Evolutionary conservation across 768 basidiomycete species (phyloP).

Genomic region (Tephrocybe sp.): DNA sequence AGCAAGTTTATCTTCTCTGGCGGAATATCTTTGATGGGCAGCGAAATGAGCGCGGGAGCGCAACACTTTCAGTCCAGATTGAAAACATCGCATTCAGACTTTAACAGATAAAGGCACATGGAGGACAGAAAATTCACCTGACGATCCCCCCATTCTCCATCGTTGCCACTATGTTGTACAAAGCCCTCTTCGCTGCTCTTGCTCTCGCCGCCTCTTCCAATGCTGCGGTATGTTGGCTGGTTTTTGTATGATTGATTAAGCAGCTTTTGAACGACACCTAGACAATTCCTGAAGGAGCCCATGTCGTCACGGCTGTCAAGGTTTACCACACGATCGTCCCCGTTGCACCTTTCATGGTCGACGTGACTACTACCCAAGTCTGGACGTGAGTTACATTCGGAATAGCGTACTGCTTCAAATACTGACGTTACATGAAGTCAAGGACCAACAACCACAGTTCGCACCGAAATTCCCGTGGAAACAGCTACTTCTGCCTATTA

Average conservation of each 20-base stretch:
- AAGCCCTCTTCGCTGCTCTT: not conserved
- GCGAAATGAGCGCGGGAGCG: too few species aligned
- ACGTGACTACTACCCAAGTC: conserved; percentile 14
- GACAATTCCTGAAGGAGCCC: not conserved
- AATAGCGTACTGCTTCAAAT: not conserved
- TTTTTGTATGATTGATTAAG: not conserved
- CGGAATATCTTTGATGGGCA: too few species aligned
- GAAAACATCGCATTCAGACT: too few species aligned
- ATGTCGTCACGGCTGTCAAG: conserved; percentile 16
- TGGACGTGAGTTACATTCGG: conserved; percentile 20
- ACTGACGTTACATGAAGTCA: not conserved
- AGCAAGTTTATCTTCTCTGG: too few species aligned
- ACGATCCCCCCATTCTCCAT: too few species aligned
- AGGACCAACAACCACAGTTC: not conserved
- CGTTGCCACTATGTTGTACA: not conserved
- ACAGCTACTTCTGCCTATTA: not conserved
- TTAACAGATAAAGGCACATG: too few species aligned
- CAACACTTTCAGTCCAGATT: too few species aligned
- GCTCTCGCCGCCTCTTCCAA: not conserved
- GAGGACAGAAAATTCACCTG: too few species aligned
- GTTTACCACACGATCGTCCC: conserved; percentile 16
- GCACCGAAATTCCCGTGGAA: not conserved
- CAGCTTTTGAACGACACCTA: not conserved
- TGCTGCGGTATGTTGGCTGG: not conserved
- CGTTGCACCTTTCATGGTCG: conserved; percentile 20